phyloP scores from a whole-genome alignment of 352 stramenopile species.

The Sclerospora graminicola region DNA sequence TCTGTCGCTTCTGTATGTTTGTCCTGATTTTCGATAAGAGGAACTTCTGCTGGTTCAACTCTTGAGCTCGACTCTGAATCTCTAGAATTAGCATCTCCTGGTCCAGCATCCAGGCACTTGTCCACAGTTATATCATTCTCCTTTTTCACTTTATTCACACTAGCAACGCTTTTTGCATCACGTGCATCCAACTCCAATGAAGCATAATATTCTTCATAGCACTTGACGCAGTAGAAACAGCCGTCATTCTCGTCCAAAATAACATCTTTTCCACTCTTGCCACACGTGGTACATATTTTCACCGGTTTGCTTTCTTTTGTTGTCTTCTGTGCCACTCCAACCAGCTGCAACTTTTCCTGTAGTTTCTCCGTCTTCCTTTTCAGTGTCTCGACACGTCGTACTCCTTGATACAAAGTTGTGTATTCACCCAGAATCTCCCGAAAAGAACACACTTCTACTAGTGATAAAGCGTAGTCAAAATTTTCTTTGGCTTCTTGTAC shows the following conservation, averaged over 20 bases:
- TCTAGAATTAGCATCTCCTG: not conserved
- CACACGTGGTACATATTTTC: constrained; percentile 43
- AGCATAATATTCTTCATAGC: constrained; percentile 64
- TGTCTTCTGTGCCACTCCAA: not conserved
- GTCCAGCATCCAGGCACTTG: not conserved
- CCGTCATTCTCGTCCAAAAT: constrained; percentile 54
- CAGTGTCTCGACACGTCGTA: constrained; percentile 13
- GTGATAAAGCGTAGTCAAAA: constrained; percentile 38
- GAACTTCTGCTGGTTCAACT: not conserved
- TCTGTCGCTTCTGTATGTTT: not conserved
- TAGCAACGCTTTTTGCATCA: not conserved
- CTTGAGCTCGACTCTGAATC: not conserved
- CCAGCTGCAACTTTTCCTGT: constrained; percentile 7
- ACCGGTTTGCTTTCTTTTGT: not conserved
- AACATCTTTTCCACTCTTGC: constrained; percentile 11
- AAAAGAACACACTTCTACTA: constrained; percentile 33
- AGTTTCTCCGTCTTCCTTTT: constrained; percentile 6
- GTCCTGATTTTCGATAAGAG: not conserved
- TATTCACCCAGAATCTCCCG: constrained; percentile 15
- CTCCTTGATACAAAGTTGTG: constrained; percentile 17
- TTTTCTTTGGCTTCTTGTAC: constrained; percentile 25
- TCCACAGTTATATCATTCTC: not conserved
- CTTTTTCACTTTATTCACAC: not conserved
- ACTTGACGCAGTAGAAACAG: constrained; percentile 52
- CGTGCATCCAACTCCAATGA: not conserved